phyloP scores from a whole-genome alignment of 768 basidiomycete species.

The Psilocybe cyanescens region DNA sequence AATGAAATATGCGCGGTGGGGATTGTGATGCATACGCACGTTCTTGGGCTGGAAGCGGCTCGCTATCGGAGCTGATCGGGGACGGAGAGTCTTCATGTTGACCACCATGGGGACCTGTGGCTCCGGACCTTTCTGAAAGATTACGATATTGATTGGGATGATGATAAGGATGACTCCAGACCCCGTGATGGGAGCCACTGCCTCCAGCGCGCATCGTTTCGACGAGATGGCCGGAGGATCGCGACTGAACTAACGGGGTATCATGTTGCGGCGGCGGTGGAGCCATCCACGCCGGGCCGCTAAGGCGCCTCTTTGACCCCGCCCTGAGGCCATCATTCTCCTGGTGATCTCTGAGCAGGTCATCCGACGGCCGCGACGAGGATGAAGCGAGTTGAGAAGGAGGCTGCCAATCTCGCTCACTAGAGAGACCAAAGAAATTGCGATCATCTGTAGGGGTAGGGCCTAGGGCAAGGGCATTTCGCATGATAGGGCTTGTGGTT shows the following conservation, averaged over 20 bases:
- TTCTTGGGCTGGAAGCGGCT: slow-evolving; percentile 42
- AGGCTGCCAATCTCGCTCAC: slow-evolving; percentile 37
- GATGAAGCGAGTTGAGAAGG: slow-evolving; percentile 15
- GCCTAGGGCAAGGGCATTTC: slow-evolving; percentile 31
- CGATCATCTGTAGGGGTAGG: slow-evolving; percentile 35
- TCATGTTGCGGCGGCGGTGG: slow-evolving; percentile 31
- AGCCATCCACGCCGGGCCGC: slow-evolving; percentile 60
- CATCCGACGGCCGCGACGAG: slow-evolving; percentile 18
- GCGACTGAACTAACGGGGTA: slow-evolving; percentile 37
- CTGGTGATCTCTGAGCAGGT: slow-evolving; percentile 17
- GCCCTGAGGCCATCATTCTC: slow-evolving; percentile 15
- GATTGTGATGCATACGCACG: slow-evolving; percentile 31
- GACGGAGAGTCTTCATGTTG: slow-evolving; percentile 68
- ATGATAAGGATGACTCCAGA: slow-evolving; percentile 48
- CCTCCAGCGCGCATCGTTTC: slow-evolving; percentile 33
- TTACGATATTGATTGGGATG: slow-evolving; percentile 41
- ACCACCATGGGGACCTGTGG: slow-evolving; percentile 13
- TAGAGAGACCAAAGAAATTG: slow-evolving; percentile 42
- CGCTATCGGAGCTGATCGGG: slow-evolving; percentile 71
- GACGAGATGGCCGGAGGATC: slow-evolving; percentile 46
- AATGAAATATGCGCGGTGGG: slow-evolving; percentile 36
- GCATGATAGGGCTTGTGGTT: slow-evolving; percentile 65
- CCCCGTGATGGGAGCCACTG: slow-evolving; percentile 31
- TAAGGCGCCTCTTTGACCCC: slow-evolving; percentile 46
- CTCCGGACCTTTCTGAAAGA: slow-evolving; percentile 27